These are phyloP conservation scores for Acacia concinna DNA, from an alignment of 331 rosid species.

Conservation along the genomic window DNA sequence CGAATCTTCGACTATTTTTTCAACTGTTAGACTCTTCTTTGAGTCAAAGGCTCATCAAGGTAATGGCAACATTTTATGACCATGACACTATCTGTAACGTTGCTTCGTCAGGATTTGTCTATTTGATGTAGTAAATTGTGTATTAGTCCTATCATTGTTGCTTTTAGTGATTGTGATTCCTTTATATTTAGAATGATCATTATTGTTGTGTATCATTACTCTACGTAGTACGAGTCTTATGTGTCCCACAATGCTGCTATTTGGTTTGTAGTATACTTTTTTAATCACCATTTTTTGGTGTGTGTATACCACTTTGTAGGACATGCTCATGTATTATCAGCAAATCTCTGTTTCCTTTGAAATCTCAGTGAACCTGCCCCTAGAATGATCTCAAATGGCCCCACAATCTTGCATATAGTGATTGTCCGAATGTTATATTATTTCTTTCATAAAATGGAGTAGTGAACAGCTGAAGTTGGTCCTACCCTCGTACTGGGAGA, in stretches of 20 bases:
- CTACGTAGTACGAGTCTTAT: background rate
- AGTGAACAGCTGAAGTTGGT: background rate
- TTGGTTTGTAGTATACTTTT: slow-evolving; percentile 13
- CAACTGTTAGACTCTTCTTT: slow-evolving; percentile 56
- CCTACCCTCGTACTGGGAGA: background rate
- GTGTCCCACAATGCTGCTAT: slow-evolving; percentile 3
- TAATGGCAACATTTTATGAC: slow-evolving; percentile 18
- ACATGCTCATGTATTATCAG: background rate
- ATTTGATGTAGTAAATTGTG: background rate
- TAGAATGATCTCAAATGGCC: background rate
- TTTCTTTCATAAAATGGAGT: background rate
- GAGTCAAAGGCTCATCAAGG: slow-evolving; percentile 44
- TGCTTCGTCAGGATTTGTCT: background rate
- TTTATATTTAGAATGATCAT: background rate
- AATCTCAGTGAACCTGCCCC: slow-evolving; percentile 7
- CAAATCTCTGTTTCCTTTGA: background rate
- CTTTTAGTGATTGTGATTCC: background rate
- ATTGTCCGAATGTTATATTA: background rate
- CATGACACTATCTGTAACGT: background rate
- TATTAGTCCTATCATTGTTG: slow-evolving; percentile 3
- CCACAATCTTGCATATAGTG: background rate
- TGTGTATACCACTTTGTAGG: slow-evolving; percentile 7
- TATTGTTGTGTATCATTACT: background rate
- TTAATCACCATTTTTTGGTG: background rate
- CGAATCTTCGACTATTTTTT: slow-evolving; percentile 57